Percentiles rank a stretch among this genome's conserved stretches.
phyloP scores from a whole-genome alignment of 345 rosid genomes.

The Brassica nigra region DNA sequence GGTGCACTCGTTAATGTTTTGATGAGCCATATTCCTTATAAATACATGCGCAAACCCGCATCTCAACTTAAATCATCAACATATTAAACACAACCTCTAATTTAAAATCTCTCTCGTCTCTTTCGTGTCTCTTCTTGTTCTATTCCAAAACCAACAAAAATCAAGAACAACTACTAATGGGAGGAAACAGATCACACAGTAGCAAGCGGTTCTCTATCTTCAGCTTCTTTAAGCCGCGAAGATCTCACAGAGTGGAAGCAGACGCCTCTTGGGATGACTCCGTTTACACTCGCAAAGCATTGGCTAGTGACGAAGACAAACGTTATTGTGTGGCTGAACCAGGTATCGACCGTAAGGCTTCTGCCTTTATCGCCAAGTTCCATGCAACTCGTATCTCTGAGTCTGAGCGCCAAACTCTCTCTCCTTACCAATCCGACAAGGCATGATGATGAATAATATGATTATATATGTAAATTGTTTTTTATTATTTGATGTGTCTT shows the following conservation, averaged over 20 bases:
- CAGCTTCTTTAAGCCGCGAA: background rate
- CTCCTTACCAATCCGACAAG: background rate
- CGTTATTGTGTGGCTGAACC: background rate
- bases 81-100: background rate
- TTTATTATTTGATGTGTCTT: background rate
- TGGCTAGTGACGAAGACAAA: background rate
- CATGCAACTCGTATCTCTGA: background rate
- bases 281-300: background rate
- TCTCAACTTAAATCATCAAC: background rate
- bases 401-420: background rate
- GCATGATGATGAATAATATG: background rate
- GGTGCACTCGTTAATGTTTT: background rate
- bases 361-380: background rate
- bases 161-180: background rate
- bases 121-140: background rate
- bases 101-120: background rate
- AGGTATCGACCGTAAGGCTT: background rate
- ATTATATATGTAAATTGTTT: background rate
- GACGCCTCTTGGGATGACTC: background rate
- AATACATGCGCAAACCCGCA: background rate
- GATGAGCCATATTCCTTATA: background rate
- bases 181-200: background rate
- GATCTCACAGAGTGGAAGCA: background rate
- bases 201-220: background rate
- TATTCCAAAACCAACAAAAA: background rate